Conservation (phyloP, 1,284 basidiomycete species). For the Cryptococcus maquisensis region DNA sequence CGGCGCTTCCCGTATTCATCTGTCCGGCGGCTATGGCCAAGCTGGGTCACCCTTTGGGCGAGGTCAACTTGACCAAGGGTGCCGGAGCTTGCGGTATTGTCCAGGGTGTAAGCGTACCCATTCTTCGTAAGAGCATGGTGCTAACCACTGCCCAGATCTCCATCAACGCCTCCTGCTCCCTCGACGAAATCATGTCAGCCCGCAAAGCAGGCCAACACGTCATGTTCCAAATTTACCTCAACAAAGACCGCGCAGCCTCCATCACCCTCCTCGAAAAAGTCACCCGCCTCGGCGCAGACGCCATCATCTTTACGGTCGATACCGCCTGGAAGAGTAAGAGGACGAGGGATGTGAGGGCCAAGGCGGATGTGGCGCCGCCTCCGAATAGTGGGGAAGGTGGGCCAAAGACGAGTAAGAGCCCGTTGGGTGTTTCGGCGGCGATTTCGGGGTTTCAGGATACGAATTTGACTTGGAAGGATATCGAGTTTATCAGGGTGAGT, state of each 20-base stretch:
- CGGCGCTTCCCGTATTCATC: conserved; percentile 50
- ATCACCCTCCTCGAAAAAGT: conserved; percentile 52
- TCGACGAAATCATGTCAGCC: conserved; percentile 54
- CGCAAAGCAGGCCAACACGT: conserved; percentile 48
- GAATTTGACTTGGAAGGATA: conserved; percentile 49
- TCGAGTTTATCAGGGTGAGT: conserved; percentile 45
- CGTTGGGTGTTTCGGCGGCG: conserved; percentile 49
- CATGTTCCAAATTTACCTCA: conserved; percentile 55
- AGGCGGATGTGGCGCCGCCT: conserved; percentile 22
- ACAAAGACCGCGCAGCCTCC: conserved; percentile 53
- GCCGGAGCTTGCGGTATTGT: conserved; percentile 49
- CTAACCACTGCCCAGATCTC: conserved; percentile 31
- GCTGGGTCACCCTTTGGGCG: conserved; percentile 52
- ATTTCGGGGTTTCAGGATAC: conserved; percentile 54
- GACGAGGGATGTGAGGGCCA: conserved; percentile 63
- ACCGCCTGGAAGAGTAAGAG: conserved; percentile 81
- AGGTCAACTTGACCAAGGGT: conserved; percentile 51
- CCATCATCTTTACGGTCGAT: conserved; percentile 90
- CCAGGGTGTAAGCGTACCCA: conserved; percentile 45
- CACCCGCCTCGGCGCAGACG: conserved; percentile 52
- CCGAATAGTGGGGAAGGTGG: conserved; percentile 11
- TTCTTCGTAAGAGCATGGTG: not conserved
- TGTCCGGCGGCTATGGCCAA: conserved; percentile 53
- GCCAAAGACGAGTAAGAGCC: conserved; percentile 12
- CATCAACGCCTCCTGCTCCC: conserved; percentile 49